Percentiles rank a stretch among this genome's conserved stretches.
Evolutionary conservation across 208 protist species (phyloP).

Genomic region (Polymyxa betae): DNA sequence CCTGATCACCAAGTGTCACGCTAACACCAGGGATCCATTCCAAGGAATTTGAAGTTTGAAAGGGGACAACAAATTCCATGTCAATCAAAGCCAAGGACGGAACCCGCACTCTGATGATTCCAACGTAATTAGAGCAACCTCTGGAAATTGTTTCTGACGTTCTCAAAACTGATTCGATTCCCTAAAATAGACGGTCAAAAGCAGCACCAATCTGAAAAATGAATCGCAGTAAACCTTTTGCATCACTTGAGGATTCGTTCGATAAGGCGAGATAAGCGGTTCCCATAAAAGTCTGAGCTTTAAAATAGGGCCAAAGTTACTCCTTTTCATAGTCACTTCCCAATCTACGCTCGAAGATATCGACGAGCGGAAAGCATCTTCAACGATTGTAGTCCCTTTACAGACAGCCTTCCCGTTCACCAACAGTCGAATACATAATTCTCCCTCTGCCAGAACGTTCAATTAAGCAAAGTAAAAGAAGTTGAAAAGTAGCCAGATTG

Average conservation of each 20-base stretch:
- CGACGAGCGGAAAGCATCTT: conserved; percentile 7
- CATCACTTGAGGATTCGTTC: background rate
- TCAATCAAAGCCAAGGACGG: conserved; percentile 6
- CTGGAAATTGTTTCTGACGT: background rate
- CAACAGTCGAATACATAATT: background rate
- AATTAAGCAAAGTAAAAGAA: background rate
- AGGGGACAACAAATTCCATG: background rate
- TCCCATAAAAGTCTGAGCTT: background rate
- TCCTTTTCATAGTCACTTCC: conserved; percentile 17
- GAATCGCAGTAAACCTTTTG: background rate
- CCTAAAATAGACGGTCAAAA: background rate
- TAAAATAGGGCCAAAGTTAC: background rate
- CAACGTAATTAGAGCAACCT: background rate
- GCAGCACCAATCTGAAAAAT: background rate
- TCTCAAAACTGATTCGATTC: background rate
- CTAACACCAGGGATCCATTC: background rate
- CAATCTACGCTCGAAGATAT: background rate
- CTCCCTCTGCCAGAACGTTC: background rate
- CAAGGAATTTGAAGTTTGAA: no score
- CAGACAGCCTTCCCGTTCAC: background rate
- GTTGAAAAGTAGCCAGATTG: background rate
- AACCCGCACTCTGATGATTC: background rate
- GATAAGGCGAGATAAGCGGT: conserved; percentile 13
- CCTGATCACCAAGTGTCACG: conserved; percentile 1
- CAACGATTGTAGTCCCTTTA: conserved; percentile 4